Evolutionary conservation across 371 early-diverging fungal species (phyloP).

Genomic region (Paraphysoderma sedebokerense): DNA sequence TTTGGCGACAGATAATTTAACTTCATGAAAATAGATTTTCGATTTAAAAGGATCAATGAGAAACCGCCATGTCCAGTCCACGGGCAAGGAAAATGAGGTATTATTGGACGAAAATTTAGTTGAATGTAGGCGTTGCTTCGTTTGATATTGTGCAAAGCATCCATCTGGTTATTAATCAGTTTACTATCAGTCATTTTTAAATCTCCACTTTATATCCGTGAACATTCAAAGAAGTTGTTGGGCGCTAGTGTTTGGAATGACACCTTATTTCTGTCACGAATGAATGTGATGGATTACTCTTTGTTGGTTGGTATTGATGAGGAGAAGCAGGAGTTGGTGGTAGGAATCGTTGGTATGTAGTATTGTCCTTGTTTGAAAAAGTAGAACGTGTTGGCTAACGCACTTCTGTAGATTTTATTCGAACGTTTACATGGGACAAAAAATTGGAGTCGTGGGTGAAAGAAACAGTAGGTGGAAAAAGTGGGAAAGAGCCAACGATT

Average conservation of each 20-base stretch:
- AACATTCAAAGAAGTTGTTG: conserved; percentile 64
- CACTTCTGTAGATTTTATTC: conserved; percentile 61
- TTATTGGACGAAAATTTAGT: conserved; percentile 82
- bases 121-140: conserved; percentile 28
- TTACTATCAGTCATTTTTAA: conserved; percentile 38
- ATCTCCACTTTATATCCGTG: conserved; percentile 71
- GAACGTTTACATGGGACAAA: conserved; percentile 94
- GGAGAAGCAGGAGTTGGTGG: conserved; percentile 56
- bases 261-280: conserved; percentile 62
- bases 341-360: conserved; percentile 73
- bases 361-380: background rate
- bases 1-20: background rate
- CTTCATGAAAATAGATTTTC: conserved; percentile 38
- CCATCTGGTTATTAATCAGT: conserved; percentile 1
- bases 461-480: conserved; percentile 71
- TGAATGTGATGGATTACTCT: conserved; percentile 93
- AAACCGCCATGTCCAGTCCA: conserved; percentile 76
- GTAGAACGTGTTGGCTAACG: too few relatives aligned
- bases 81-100: conserved; percentile 68
- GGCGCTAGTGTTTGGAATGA: conserved; percentile 69
- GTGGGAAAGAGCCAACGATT: conserved; percentile 79
- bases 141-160: conserved; percentile 2
- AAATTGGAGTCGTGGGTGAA: conserved; percentile 89
- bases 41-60: conserved; percentile 90
- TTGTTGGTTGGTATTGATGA: conserved; percentile 79